phyloP scores from a whole-genome alignment of 1,284 basidiomycete species.

The Prillingera fragicola region DNA sequence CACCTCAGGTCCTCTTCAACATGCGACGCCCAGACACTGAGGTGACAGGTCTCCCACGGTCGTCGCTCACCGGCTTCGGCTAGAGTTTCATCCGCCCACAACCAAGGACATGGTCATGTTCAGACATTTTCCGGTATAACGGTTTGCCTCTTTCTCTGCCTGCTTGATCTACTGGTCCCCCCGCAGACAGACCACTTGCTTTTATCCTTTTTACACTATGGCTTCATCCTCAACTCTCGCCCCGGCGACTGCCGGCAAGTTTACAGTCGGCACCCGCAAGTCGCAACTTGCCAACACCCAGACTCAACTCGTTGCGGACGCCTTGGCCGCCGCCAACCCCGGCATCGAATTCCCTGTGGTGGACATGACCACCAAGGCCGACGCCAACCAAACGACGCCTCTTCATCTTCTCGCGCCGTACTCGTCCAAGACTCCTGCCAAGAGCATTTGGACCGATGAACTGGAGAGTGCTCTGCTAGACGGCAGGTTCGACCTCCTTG shows the following conservation, averaged over 20 bases:
- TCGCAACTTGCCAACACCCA: conserved; percentile 83
- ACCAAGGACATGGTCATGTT: no score
- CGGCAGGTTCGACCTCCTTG: conserved; percentile 78
- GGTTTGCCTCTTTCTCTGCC: no score
- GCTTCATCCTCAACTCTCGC: no score
- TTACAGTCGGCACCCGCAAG: conserved; percentile 71
- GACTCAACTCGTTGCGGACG: conserved; percentile 65
- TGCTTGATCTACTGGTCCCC: no score
- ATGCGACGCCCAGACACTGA: no score
- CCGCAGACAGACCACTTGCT: no score
- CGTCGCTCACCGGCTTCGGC: no score
- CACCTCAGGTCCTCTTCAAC: no score
- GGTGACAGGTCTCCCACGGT: no score
- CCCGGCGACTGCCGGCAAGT: conserved; percentile 21
- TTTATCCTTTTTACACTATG: no score
- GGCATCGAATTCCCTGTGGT: conserved; percentile 58
- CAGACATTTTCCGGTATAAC: no score
- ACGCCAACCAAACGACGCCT: conserved; percentile 72
- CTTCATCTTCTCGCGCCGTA: conserved; percentile 51
- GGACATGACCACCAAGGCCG: conserved; percentile 86
- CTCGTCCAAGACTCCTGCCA: conserved; percentile 52
- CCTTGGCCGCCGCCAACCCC: conserved; percentile 54
- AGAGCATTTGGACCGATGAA: conserved; percentile 92
- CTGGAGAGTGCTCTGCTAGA: conserved; percentile 76
- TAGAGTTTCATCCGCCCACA: no score